Percentiles rank a stretch among this genome's conserved stretches.
These are phyloP conservation scores for Hanseniaspora taiwanica DNA, from an alignment of 805 yeast genomes.

Conservation along the genomic window DNA sequence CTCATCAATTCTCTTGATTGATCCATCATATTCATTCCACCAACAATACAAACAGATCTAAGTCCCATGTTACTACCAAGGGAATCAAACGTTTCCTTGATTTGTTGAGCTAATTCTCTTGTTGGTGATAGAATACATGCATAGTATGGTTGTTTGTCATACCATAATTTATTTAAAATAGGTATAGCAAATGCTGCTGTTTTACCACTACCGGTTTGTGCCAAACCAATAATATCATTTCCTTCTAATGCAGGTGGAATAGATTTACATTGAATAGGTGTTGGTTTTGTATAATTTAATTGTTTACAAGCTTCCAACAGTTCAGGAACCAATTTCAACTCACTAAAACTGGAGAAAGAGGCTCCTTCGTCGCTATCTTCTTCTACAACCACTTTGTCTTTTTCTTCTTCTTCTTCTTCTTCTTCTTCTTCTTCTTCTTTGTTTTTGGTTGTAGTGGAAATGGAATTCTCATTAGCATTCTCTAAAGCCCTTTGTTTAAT, in stretches of 20 bases:
- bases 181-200: slow-evolving; percentile 98
- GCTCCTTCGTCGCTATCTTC: slow-evolving; percentile 11
- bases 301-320: slow-evolving; percentile 65
- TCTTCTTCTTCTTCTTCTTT: slow-evolving; percentile 10
- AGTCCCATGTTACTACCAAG: slow-evolving; percentile 86
- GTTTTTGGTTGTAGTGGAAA: no score
- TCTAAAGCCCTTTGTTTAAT: slow-evolving; percentile 32
- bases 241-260: slow-evolving; percentile 87
- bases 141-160: slow-evolving; percentile 75
- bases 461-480: slow-evolving; percentile 8
- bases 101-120: slow-evolving; percentile 75
- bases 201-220: slow-evolving; percentile 96
- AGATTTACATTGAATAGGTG: slow-evolving; percentile 87
- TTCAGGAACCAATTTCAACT: slow-evolving; percentile 60
- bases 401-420: slow-evolving; percentile 6
- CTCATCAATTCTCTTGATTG: slow-evolving; percentile 89
- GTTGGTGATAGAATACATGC: slow-evolving; percentile 84
- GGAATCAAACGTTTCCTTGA: slow-evolving; percentile 91
- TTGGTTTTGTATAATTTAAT: slow-evolving; percentile 68
- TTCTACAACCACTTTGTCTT: slow-evolving; percentile 3
- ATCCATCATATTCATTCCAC: slow-evolving; percentile 98
- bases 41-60: slow-evolving; percentile 79
- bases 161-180: slow-evolving; percentile 79
- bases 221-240: slow-evolving; percentile 87
- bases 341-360: slow-evolving; percentile 31